phyloP scores from a whole-genome alignment of 495 filamentous ascomycete genomes.

The Immersiella caudata region DNA sequence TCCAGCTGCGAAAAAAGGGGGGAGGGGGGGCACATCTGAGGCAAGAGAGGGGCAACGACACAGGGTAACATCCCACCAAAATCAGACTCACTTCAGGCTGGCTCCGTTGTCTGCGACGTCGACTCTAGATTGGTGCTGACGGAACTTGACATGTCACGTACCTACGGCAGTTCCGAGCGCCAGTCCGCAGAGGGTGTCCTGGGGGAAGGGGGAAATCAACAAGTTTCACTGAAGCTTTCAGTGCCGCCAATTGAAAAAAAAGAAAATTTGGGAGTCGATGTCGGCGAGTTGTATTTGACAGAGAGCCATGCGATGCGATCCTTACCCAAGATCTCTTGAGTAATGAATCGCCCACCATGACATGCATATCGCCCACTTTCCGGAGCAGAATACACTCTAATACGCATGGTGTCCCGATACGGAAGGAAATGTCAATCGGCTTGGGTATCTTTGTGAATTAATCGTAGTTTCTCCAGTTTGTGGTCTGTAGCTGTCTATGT shows the following conservation, averaged over 20 bases:
- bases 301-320: neutral
- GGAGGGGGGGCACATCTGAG: constrained; percentile 1
- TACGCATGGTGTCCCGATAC: no score
- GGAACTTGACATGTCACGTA: neutral
- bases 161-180: neutral
- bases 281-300: neutral
- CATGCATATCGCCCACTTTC: neutral
- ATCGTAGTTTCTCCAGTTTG: neutral
- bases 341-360: neutral
- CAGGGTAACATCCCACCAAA: constrained; percentile 14
- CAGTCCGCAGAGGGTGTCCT: neutral
- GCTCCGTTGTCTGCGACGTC: neutral
- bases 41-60: neutral
- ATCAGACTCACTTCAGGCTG: constrained; percentile 2
- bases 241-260: neutral
- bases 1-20: neutral
- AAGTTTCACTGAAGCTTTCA: neutral
- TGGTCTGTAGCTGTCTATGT: neutral
- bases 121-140: neutral
- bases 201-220: neutral
- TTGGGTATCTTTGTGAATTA: neutral
- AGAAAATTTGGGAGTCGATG: neutral
- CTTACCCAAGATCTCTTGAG: neutral
- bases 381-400: neutral
- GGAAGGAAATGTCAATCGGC: neutral